phyloP scores from a whole-genome alignment of 139 green algal genomes.

The Ettlia oleoabundans region DNA sequence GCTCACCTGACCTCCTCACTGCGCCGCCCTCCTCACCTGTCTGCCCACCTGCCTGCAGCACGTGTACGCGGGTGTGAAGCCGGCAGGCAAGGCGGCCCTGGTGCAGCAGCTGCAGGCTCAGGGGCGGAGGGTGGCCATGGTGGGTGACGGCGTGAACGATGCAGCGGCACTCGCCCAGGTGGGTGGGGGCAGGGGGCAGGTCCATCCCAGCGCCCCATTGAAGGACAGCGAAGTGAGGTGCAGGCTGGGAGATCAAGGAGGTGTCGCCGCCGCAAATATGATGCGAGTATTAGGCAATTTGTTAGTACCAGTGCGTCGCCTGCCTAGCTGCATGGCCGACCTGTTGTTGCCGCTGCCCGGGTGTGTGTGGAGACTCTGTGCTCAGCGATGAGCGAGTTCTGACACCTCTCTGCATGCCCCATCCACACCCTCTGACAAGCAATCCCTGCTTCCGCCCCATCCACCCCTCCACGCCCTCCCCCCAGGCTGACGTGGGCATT shows the following conservation, averaged over 20 bases:
- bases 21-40: neutral
- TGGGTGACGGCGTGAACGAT: slow-evolving; percentile 94
- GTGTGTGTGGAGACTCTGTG: too few species aligned
- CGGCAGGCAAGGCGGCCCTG: slow-evolving; percentile 69
- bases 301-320: too few species aligned
- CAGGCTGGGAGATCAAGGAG: too few species aligned
- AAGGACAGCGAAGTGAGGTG: too few species aligned
- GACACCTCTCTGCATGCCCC: neutral
- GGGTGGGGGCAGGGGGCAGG: too few species aligned
- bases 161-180: slow-evolving; percentile 80
- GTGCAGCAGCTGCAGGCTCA: slow-evolving; percentile 63
- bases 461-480: neutral
- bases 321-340: too few species aligned
- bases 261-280: too few species aligned
- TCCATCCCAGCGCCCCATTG: too few species aligned
- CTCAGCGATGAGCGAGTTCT: too few species aligned
- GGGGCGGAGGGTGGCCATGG: slow-evolving; percentile 82
- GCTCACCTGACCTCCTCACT: neutral
- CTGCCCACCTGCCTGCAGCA: slow-evolving; percentile 33
- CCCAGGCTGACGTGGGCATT: slow-evolving; percentile 84
- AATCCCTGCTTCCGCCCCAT: neutral
- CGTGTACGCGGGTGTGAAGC: slow-evolving; percentile 71
- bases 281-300: too few species aligned
- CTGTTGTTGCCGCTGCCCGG: too few species aligned
- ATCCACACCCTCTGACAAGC: neutral